Evolutionary conservation across 1,139 yeast genomes (phyloP).

Genomic region (Wickerhamomyces sp.): DNA sequence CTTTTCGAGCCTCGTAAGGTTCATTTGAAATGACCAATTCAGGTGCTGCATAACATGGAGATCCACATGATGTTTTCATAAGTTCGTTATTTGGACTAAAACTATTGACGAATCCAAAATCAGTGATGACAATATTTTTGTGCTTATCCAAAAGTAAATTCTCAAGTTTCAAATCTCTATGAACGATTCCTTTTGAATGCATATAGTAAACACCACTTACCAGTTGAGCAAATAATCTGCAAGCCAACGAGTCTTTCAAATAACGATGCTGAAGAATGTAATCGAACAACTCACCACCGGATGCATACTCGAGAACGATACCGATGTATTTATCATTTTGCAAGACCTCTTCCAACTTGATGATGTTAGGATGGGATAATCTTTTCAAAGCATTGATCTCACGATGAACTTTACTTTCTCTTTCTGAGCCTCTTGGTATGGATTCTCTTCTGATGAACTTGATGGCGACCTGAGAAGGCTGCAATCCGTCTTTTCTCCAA

Average conservation of each 20-base stretch:
- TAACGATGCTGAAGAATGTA: conserved; percentile 84
- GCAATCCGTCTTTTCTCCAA: conserved; percentile 79
- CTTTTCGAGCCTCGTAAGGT: conserved; percentile 91
- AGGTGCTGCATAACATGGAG: conserved; percentile 98
- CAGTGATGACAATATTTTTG: conserved; percentile 69
- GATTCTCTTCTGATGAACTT: conserved; percentile 85
- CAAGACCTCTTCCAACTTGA: conserved; percentile 84
- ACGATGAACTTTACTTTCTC: conserved; percentile 84
- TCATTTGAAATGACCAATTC: conserved; percentile 85
- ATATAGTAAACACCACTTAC: conserved; percentile 90
- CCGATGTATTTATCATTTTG: conserved; percentile 95
- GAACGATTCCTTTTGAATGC: conserved; percentile 82
- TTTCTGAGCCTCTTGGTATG: conserved; percentile 75
- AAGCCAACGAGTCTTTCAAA: conserved; percentile 80
- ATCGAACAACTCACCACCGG: conserved; percentile 96
- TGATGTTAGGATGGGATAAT: conserved; percentile 90
- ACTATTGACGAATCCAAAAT: conserved; percentile 88
- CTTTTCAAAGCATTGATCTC: conserved; percentile 88
- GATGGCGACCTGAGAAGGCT: conserved; percentile 87
- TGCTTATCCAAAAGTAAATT: conserved; percentile 58
- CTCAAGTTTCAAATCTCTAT: conserved; percentile 91
- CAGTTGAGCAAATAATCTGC: conserved; percentile 85
- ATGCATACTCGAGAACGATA: conserved; percentile 91
- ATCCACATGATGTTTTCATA: conserved; percentile 96
- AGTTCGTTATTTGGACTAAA: conserved; percentile 65